Base-by-base conservation (phyloP, 306 rosid species). In the Rubus idaeus region DNA sequence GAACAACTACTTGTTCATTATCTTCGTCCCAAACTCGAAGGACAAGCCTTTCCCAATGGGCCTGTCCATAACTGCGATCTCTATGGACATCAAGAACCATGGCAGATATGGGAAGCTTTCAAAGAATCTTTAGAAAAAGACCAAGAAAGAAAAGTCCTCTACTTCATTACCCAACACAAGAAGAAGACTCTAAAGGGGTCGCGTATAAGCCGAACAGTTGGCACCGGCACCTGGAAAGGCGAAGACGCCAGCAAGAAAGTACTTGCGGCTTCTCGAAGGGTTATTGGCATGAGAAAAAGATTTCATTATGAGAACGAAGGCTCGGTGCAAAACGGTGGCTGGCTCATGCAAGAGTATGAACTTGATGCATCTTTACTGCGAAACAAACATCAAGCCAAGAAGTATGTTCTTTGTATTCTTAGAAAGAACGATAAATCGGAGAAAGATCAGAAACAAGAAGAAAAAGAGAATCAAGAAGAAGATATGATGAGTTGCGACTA, bases 341-440 rank as follows among this genome's bases (percentile, higher is more conserved):
- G 57, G 73, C 30, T 69, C 10, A 46, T 69, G 73, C 73, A 3
- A 18, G 57, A 69, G 73, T 69, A 11, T 14, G 53, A 68, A 2
- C 55, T 68, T 44, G 53, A 68, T 68, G n/a, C 35, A 20, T 68
- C 72, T 21, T 21, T 58, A 58, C 40, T 58, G 39, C 39, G 14
- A 21, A 10, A 58, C 65, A 58, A 58, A 21, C 23, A 7, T 20
- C 20, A 55, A 20, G 61, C 61, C 8, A 55, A 55, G 61, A 20
- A 18, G 8, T 55, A 6, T 55, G 61, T 55, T 55, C 61, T 55
- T n/a, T 55, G 61, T 20, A n/a, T 55, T n/a, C 61, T 55, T 55
- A n/a, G 61, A n/a, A 55, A 55, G 61, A 55, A 55, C 30, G 26
- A 18, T 20, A 55, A 55, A 55, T 6, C 30, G 12, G 10, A n/a